Conservation (phyloP, 495 filamentous ascomycete genomes). For the Talaromyces adpressus region DNA sequence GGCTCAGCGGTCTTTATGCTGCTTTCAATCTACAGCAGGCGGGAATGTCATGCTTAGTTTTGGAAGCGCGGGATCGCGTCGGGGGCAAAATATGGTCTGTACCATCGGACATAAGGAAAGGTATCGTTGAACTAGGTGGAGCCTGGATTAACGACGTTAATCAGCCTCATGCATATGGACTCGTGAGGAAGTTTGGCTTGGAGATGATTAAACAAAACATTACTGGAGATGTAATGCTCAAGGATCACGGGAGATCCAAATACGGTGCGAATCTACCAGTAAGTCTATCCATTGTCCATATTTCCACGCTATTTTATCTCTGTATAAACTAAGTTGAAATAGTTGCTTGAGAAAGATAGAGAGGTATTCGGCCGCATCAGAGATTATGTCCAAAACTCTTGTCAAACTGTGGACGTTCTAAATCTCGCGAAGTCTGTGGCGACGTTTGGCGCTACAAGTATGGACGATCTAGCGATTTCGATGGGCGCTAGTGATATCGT, state of each 20-base stretch:
- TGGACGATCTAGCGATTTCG: no score
- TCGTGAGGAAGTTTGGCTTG: slow-evolving; percentile 28
- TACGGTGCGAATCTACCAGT: no score
- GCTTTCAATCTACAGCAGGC: slow-evolving; percentile 29
- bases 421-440: no score
- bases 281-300: no score
- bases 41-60: slow-evolving; percentile 30
- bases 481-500: no score
- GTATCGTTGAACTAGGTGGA: slow-evolving; percentile 36
- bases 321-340: no score
- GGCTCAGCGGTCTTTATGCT: slow-evolving; percentile 41
- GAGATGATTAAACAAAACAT: slow-evolving; percentile 27
- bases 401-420: no score
- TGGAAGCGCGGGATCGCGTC: slow-evolving; percentile 39
- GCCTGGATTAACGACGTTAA: slow-evolving; percentile 46
- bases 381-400: no score
- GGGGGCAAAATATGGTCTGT: slow-evolving; percentile 40
- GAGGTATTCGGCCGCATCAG: no score
- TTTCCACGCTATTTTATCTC: no score
- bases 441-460: no score
- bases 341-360: no score
- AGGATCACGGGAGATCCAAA: slow-evolving; percentile 2
- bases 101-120: slow-evolving; percentile 8
- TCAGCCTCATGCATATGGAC: slow-evolving; percentile 30
- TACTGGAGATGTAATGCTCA: slow-evolving; percentile 12